Conservation (phyloP, 1,284 basidiomycete genomes). For the Boletus holoroseus region DNA sequence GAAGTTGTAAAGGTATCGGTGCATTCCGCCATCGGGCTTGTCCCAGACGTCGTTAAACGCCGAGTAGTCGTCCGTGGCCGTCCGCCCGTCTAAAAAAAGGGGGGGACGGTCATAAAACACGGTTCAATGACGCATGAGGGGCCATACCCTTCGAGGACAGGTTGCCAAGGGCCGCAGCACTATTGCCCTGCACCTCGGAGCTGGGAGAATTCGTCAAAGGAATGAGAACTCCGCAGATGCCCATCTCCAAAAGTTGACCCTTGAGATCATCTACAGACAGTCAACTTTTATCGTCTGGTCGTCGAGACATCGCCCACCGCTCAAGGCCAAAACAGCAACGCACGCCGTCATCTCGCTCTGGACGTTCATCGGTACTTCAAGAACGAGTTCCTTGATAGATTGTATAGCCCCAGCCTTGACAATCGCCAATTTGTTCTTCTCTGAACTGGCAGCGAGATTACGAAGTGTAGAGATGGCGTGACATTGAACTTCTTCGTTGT, state of each 20-base stretch:
- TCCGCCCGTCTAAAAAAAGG: constrained; percentile 54
- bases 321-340: constrained; percentile 89
- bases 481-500: constrained; percentile 99
- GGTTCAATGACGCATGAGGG: not conserved
- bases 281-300: constrained; percentile 6
- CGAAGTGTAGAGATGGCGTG: constrained; percentile 99
- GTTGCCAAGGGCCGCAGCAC: constrained; percentile 96
- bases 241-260: constrained; percentile 94
- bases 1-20: constrained; percentile 93
- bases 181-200: constrained; percentile 98
- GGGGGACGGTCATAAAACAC: not conserved
- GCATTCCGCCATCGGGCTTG: constrained; percentile 95
- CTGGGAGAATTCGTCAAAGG: constrained; percentile 94
- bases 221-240: constrained; percentile 96
- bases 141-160: constrained; percentile 88
- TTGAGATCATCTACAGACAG: constrained; percentile 78
- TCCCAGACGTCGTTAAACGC: constrained; percentile 99
- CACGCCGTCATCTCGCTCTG: constrained; percentile 99
- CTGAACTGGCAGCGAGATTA: constrained; percentile 94
- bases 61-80: constrained; percentile 88
- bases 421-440: constrained; percentile 98
- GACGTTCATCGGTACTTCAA: constrained; percentile 93
- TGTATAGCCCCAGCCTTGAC: constrained; percentile 98
- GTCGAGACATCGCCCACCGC: constrained; percentile 51
- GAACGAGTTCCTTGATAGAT: constrained; percentile 93